phyloP scores from a whole-genome alignment of 192 early-diverging fungal species.

The Coemansia sp. region DNA sequence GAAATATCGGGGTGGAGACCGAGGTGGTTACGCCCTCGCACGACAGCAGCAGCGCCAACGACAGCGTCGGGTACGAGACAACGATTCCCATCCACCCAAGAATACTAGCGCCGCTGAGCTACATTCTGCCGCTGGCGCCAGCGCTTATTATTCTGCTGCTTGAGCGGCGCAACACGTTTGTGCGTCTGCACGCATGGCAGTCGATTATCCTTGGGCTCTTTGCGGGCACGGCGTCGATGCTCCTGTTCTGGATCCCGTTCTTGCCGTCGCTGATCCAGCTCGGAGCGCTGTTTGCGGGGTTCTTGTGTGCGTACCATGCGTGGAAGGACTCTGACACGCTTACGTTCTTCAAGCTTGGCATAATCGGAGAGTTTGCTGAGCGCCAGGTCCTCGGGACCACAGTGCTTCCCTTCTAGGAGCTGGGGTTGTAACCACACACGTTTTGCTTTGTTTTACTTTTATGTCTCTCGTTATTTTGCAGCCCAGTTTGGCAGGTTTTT shows the following conservation, averaged over 20 bases:
- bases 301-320: conserved; percentile 38
- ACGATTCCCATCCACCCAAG: conserved; percentile 48
- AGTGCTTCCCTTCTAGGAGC: conserved; percentile 38
- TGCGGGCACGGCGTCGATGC: conserved; percentile 25
- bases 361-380: conserved; percentile 51
- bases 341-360: conserved; percentile 53
- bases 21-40: conserved; percentile 39
- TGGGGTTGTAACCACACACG: background rate
- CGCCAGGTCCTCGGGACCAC: conserved; percentile 50
- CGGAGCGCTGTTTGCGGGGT: conserved; percentile 23
- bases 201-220: conserved; percentile 32
- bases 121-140: conserved; percentile 27
- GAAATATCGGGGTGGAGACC: conserved; percentile 45
- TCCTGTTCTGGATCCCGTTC: conserved; percentile 48
- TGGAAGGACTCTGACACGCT: conserved; percentile 50
- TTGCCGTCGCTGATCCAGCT: conserved; percentile 32
- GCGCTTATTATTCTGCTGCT: conserved; percentile 42
- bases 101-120: conserved; percentile 52
- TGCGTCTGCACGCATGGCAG: conserved; percentile 53
- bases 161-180: conserved; percentile 49
- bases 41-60: conserved; percentile 19
- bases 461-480: no score
- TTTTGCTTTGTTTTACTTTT: background rate
- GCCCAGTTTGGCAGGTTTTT: no score
- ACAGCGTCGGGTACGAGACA: conserved; percentile 52